Conservation (phyloP, 202 grass and related monocot genomes). For the Zoysia matrella region DNA sequence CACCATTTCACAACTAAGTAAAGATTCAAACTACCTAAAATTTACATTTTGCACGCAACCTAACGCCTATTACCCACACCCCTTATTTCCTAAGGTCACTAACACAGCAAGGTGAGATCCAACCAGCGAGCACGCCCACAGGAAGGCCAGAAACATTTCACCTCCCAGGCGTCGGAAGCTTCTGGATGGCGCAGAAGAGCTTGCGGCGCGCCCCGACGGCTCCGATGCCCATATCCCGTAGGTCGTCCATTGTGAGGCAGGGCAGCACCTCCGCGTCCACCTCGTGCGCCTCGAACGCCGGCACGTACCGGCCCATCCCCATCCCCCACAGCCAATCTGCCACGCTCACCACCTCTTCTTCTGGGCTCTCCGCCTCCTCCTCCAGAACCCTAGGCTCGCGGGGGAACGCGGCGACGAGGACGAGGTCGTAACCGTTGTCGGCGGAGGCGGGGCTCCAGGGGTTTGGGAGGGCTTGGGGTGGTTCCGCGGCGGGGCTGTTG, state of each 20-base stretch:
- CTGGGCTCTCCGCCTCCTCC: background rate
- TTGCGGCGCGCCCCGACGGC: too few relatives aligned
- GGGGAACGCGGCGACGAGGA: conserved; percentile 42
- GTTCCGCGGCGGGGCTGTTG: conserved; percentile 13
- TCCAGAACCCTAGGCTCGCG: conserved; percentile 20
- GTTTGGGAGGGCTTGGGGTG: background rate
- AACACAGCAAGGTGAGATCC: background rate
- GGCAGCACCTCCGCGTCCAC: conserved; percentile 70
- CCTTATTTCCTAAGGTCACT: conserved; percentile 12
- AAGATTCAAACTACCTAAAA: background rate
- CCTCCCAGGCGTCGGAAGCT: conserved; percentile 46
- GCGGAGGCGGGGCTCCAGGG: background rate
- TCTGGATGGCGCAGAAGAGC: conserved; percentile 66
- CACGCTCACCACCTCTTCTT: conserved; percentile 50
- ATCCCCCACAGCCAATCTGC: conserved; percentile 53
- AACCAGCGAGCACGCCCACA: background rate
- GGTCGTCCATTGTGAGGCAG: conserved; percentile 62
- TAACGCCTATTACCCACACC: background rate
- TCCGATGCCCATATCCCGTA: too few relatives aligned
- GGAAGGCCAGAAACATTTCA: conserved; percentile 37
- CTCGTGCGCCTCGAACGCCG: conserved; percentile 77
- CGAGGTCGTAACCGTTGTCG: conserved; percentile 26
- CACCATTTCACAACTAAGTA: conserved; percentile 21
- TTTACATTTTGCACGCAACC: conserved; percentile 34
- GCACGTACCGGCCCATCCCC: conserved; percentile 33